Evolutionary conservation across 148 eudicot genomes (phyloP), one percentile per base, ranked within the genome.

Genomic region (Vaccinium vitisidaea): DNA sequence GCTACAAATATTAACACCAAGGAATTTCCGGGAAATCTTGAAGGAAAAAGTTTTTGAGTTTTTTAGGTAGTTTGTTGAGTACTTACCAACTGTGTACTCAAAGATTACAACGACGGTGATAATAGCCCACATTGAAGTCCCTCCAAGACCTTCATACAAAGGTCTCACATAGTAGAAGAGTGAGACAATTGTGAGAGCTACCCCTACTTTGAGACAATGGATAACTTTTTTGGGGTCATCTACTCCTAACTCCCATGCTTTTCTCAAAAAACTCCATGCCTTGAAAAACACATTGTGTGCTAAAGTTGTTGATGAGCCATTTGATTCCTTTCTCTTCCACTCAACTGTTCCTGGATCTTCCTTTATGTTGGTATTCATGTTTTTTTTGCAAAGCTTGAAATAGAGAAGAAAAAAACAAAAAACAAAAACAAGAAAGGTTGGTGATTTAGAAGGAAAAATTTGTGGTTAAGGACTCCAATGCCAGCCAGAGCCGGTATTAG

Each of bases 41-140:
- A 43, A 43, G 46, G 46, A 43, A 43, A 43, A 43, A 43, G 46
- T 43, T 43, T 43, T 43, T 43, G 46, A 43, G 46, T 5, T 43
- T 43, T 80, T 13, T 54, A 23, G 32, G 54, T 5, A n/a, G 46
- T 19, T 53, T 48, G 30, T n/a, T 6, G 32, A 69, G 75, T 48
- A 67, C 85, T 25, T 83, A 86, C 88, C 88, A 39, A 83, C 88
- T 8, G 88, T 86, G 56, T 86, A 83, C 49, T 86, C 88, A 30
- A 86, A 88, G 75, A 88, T 85, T 32, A 88, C 90, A 0, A 88
- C 90, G 14, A 88, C 90, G 10, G 90, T 88, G 82, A 88, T 88
- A 52, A 88, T 80, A 49, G 89, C 89, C 89, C 89, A 88, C 85
- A 88, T 88, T 48, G 89, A 87, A 85, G 76, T 88, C 15, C 87